These are phyloP conservation scores for Annulohypoxylon bovei DNA, from an alignment of 495 filamentous ascomycete species.

Conservation along the genomic window DNA sequence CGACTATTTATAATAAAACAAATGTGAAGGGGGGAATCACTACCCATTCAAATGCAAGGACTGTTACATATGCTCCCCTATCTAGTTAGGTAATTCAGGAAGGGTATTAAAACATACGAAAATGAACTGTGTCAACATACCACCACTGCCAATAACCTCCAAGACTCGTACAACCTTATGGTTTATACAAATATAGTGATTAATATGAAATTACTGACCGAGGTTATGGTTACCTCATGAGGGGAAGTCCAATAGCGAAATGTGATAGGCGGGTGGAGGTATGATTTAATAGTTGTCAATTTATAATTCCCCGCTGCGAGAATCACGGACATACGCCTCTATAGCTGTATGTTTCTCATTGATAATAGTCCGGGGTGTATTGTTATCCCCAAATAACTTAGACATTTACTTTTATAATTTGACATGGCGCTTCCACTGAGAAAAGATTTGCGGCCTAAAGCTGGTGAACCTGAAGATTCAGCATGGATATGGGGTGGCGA, in stretches of 20 bases:
- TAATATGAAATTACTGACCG: not conserved
- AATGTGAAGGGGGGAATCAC: no score
- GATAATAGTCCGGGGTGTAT: not conserved
- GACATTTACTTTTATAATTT: not conserved
- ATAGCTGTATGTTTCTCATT: not conserved
- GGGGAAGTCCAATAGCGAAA: constrained; percentile 6
- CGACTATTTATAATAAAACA: no score
- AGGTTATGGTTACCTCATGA: constrained; percentile 8
- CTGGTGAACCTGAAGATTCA: constrained; percentile 48
- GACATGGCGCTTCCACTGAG: constrained; percentile 29
- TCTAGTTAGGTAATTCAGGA: no score
- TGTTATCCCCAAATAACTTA: not conserved
- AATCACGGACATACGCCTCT: not conserved
- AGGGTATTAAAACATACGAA: no score
- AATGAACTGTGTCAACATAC: not conserved
- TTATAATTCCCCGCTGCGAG: not conserved
- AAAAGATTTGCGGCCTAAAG: constrained; percentile 33
- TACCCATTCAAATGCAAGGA: no score
- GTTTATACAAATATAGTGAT: not conserved
- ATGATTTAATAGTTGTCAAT: not conserved
- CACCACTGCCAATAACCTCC: not conserved
- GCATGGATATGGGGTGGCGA: constrained; percentile 74
- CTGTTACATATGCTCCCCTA: no score
- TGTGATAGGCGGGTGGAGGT: constrained; percentile 9
- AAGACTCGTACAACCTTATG: not conserved